phyloP scores from a whole-genome alignment of 192 early-diverging fungal genomes.

The Rhizoclosmatium globosum region DNA sequence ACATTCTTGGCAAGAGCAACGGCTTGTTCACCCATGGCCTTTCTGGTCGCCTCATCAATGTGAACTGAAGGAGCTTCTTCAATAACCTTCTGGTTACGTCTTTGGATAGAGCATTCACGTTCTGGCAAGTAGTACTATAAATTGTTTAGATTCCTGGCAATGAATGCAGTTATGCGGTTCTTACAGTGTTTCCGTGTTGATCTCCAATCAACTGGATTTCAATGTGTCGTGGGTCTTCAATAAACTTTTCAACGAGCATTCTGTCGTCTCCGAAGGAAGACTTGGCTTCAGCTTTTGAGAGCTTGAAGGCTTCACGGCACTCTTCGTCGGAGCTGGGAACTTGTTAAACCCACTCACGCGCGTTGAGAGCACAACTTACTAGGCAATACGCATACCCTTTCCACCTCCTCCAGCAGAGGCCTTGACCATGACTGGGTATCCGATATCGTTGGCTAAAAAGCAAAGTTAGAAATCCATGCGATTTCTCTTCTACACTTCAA shows the following conservation, averaged over 20 bases:
- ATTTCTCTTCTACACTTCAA: no score
- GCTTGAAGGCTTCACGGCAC: conserved; percentile 78
- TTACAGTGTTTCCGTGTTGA: conserved; percentile 95
- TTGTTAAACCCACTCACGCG: background rate
- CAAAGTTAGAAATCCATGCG: background rate
- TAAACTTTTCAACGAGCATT: conserved; percentile 91
- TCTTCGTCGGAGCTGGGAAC: conserved; percentile 88
- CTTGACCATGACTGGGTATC: conserved; percentile 99
- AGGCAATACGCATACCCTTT: conserved; percentile 97
- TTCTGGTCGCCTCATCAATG: conserved; percentile 47
- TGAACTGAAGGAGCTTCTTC: conserved; percentile 92
- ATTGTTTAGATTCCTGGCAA: conserved; percentile 65
- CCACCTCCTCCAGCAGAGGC: conserved; percentile 97
- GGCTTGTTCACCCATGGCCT: conserved; percentile 58
- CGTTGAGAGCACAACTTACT: conserved; percentile 67
- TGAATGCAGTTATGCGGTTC: conserved; percentile 83
- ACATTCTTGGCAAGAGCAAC: conserved; percentile 68
- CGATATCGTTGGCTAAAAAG: conserved; percentile 80
- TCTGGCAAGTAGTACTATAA: conserved; percentile 87
- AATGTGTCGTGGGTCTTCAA: conserved; percentile 92
- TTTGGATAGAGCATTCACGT: conserved; percentile 97
- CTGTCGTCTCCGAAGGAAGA: conserved; percentile 90
- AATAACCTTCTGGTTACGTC: conserved; percentile 98
- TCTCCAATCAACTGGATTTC: conserved; percentile 97
- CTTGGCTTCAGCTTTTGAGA: conserved; percentile 80